Evolutionary conservation across 768 basidiomycete species (phyloP).

Genomic region (Cubamyces sp.): DNA sequence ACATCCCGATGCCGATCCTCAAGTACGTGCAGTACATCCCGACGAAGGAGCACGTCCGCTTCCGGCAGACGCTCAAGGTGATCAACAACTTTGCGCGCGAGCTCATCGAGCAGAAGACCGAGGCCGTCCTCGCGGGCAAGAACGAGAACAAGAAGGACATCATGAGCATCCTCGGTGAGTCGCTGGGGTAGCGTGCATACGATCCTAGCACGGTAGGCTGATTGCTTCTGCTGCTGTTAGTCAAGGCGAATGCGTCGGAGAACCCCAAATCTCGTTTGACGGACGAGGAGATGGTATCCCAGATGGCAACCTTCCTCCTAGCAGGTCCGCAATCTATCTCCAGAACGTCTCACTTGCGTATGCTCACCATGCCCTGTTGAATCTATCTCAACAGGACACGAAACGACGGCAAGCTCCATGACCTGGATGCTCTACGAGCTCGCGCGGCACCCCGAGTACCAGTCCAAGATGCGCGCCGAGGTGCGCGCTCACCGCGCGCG

Average conservation of each 20-base stretch:
- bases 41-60: constrained; percentile 34
- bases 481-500: constrained; percentile 14
- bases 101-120: constrained; percentile 33
- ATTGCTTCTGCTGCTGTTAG: constrained; percentile 13
- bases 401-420: constrained; percentile 37
- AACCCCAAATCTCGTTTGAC: constrained; percentile 34
- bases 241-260: constrained; percentile 37
- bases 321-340: constrained; percentile 8
- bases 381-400: constrained; percentile 32
- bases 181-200: no score
- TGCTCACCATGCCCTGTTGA: no score
- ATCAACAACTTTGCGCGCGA: constrained; percentile 31
- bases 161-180: constrained; percentile 39
- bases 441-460: constrained; percentile 18
- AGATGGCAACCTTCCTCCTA: constrained; percentile 32
- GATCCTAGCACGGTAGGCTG: not conserved
- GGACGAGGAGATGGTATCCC: constrained; percentile 39
- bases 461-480: constrained; percentile 23
- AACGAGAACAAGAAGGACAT: constrained; percentile 38
- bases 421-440: constrained; percentile 33
- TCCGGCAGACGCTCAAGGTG: constrained; percentile 31
- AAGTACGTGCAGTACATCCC: constrained; percentile 36
- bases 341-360: not conserved
- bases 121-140: constrained; percentile 20
- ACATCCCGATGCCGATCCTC: constrained; percentile 34